A percentile compares a stretch with the other conserved stretches of the same genome.
phyloP scores from a whole-genome alignment of 768 basidiomycete species.

The Nevesoporus exiguus region DNA sequence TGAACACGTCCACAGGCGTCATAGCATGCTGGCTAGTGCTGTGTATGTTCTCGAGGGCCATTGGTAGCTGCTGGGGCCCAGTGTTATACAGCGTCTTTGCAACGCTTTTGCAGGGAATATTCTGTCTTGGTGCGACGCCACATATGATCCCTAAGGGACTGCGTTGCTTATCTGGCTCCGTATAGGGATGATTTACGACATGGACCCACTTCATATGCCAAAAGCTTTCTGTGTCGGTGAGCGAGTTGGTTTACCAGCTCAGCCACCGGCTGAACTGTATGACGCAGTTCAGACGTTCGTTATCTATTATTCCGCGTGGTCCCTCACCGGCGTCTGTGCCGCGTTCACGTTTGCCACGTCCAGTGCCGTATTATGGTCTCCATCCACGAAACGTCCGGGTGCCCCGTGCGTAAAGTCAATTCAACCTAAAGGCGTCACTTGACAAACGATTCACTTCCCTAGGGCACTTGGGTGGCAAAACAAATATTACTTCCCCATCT shows the following conservation, averaged over 20 bases:
- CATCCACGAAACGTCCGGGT: constrained; percentile 25
- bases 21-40: constrained; percentile 49
- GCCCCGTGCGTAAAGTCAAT: constrained; percentile 16
- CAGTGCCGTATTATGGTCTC: constrained; percentile 40
- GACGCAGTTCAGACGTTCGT: constrained; percentile 23
- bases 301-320: constrained; percentile 41
- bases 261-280: constrained; percentile 12
- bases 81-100: constrained; percentile 47
- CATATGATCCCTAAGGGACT: not conserved
- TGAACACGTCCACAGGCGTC: constrained; percentile 37
- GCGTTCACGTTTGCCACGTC: constrained; percentile 48
- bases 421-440: not conserved
- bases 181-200: constrained; percentile 59
- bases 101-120: constrained; percentile 50
- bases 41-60: constrained; percentile 41
- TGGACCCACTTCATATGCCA: constrained; percentile 62
- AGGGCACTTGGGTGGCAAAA: constrained; percentile 52
- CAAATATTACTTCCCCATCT: constrained; percentile 41
- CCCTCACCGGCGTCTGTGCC: constrained; percentile 43
- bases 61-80: constrained; percentile 47
- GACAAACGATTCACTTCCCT: not conserved
- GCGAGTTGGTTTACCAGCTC: constrained; percentile 8
- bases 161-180: not conserved
- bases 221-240: constrained; percentile 53
- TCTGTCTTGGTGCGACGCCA: constrained; percentile 52